phyloP scores from a whole-genome alignment of 768 basidiomycete species.

The Podaxis sp. region DNA sequence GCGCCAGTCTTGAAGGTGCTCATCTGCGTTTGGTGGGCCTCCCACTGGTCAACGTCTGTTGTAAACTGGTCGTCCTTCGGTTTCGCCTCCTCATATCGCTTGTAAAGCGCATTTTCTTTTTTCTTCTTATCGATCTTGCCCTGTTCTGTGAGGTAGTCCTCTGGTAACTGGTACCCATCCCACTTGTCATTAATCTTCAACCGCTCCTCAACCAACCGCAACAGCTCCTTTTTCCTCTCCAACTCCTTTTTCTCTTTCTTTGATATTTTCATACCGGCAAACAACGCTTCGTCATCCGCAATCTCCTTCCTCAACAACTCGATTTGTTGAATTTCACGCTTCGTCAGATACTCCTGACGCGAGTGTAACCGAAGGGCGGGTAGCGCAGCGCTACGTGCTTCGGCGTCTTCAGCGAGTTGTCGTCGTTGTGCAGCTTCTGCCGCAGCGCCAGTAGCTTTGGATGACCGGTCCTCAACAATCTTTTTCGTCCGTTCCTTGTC shows the following conservation, averaged over 20 bases:
- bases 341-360: conserved; percentile 93
- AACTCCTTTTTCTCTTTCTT: conserved; percentile 80
- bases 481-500: conserved; percentile 89
- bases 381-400: conserved; percentile 51
- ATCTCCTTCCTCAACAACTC: conserved; percentile 92
- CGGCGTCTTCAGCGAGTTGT: conserved; percentile 76
- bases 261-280: conserved; percentile 88
- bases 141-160: conserved; percentile 97
- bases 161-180: conserved; percentile 95
- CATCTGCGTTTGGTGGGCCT: conserved; percentile 85
- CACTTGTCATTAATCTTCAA: conserved; percentile 92
- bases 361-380: conserved; percentile 85
- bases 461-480: conserved; percentile 89
- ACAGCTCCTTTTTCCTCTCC: conserved; percentile 88
- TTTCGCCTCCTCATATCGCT: conserved; percentile 93
- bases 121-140: conserved; percentile 98
- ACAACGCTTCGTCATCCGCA: conserved; percentile 89
- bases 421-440: conserved; percentile 83
- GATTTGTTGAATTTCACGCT: conserved; percentile 94
- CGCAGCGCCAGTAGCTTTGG: conserved; percentile 68
- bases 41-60: conserved; percentile 98
- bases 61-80: conserved; percentile 92
- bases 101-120: conserved; percentile 88
- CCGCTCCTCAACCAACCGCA: conserved; percentile 90
- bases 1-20: conserved; percentile 92